A percentile compares a stretch with the other conserved stretches of the same genome.
Evolutionary conservation across 208 protist genomes (phyloP).

Genomic region (Trypanosoma theileri): DNA sequence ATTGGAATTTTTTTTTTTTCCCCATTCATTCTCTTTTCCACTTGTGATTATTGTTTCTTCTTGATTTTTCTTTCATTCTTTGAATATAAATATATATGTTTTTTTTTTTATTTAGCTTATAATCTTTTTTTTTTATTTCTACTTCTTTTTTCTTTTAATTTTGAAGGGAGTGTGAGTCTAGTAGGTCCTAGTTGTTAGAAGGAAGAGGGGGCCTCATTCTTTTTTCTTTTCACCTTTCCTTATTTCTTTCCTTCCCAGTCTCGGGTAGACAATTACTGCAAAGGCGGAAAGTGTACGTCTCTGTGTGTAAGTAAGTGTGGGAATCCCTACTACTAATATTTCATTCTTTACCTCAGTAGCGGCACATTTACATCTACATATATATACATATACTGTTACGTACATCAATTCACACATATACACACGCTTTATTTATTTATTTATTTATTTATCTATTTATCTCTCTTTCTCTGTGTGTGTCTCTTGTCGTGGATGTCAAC

Average conservation of each 20-base stretch:
- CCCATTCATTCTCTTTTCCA: conserved; percentile 13
- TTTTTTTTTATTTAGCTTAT: conserved; percentile 4
- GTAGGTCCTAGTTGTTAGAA: not conserved
- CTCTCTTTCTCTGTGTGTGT: too few relatives aligned
- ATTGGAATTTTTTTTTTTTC: not conserved
- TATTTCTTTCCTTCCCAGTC: conserved; percentile 1
- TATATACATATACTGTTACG: too few relatives aligned
- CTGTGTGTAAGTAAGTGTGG: too few relatives aligned
- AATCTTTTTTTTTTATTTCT: conserved; percentile 4
- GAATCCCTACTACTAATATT: too few relatives aligned
- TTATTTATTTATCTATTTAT: not conserved
- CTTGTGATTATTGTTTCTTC: conserved; percentile 11
- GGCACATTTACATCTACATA: too few relatives aligned
- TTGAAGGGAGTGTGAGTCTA: too few relatives aligned
- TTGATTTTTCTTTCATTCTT: conserved; percentile 2
- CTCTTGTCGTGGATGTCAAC: not conserved
- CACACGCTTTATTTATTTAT: too few relatives aligned
- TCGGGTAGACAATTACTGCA: too few relatives aligned
- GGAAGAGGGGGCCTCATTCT: not conserved
- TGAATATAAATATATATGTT: conserved; percentile 11
- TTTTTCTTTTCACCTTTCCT: conserved; percentile 17
- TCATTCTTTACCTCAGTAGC: too few relatives aligned
- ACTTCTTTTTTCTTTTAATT: not conserved
- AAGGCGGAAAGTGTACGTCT: too few relatives aligned
- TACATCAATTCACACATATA: too few relatives aligned